phyloP scores from a whole-genome alignment of 2,329 filamentous ascomycete species.

The Aspergillus sp. region DNA sequence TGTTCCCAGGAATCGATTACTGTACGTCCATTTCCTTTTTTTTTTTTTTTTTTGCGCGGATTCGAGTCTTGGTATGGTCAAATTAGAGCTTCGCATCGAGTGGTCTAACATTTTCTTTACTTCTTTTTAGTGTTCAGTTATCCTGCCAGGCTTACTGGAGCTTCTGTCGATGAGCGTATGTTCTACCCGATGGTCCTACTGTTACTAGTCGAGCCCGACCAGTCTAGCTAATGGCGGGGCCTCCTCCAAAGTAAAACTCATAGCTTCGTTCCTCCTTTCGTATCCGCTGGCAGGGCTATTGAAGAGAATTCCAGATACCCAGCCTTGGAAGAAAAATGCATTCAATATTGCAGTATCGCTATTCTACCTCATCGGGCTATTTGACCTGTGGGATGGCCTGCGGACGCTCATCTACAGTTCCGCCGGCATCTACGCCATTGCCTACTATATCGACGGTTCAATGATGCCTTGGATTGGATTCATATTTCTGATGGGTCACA shows the following conservation, averaged over 20 bases:
- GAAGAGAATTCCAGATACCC: conserved; percentile 84
- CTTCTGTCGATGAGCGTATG: conserved; percentile 64
- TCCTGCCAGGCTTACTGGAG: conserved; percentile 57
- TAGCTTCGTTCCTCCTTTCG: conserved; percentile 84
- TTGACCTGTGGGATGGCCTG: conserved; percentile 85
- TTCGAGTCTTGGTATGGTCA: neutral
- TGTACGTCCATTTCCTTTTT: conserved; percentile 42
- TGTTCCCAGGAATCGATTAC: conserved; percentile 65
- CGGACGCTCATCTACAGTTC: conserved; percentile 78
- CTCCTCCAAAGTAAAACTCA: conserved; percentile 73
- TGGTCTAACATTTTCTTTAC: conserved; percentile 16
- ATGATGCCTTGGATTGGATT: conserved; percentile 99
- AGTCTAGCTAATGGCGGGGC: conserved; percentile 1
- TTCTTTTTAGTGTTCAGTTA: conserved; percentile 58
- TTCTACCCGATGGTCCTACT: neutral
- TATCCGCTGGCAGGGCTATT: conserved; percentile 86
- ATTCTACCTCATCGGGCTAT: conserved; percentile 92
- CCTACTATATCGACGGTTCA: conserved; percentile 77
- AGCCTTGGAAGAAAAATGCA: conserved; percentile 80
- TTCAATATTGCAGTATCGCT: conserved; percentile 79
- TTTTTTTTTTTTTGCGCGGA: neutral
- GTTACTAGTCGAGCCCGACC: neutral
- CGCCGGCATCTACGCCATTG: conserved; percentile 76
- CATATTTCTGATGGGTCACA: conserved; percentile 89
- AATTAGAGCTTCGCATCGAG: conserved; percentile 9